These are phyloP conservation scores for Tanacetum coccineum DNA, from an alignment of 129 eudicot species.

Conservation along the genomic window DNA sequence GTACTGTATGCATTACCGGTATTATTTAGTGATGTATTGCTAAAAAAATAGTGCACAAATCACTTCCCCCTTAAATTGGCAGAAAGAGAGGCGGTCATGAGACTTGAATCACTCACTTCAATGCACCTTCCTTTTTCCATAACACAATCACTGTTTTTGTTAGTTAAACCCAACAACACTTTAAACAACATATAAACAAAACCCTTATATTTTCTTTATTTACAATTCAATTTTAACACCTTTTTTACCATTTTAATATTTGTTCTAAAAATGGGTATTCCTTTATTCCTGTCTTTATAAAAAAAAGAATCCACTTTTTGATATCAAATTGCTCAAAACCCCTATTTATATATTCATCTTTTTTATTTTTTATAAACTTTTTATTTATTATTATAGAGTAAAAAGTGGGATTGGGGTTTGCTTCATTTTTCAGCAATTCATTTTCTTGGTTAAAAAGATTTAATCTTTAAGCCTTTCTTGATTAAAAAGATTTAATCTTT, in stretches of 20 bases:
- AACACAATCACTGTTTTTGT: conserved; percentile 1
- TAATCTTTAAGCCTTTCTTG: conserved; percentile 14
- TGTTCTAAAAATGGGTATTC: too few species aligned
- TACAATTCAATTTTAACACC: too few species aligned
- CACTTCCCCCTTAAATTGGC: too few species aligned
- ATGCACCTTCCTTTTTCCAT: conserved; percentile 25
- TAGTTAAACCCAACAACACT: conserved; percentile 12
- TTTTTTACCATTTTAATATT: too few species aligned
- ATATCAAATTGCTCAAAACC: conserved; percentile 37
- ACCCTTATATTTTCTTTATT: conserved; percentile 38
- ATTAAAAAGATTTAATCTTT: conserved; percentile 2
- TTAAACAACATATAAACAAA: conserved; percentile 30
- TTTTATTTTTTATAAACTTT: conserved; percentile 14
- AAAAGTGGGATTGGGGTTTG: conserved; percentile 35
- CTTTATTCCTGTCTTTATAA: too few species aligned
- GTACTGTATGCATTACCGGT: too few species aligned
- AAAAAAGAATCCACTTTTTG: conserved; percentile 36
- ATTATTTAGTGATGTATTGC: too few species aligned
- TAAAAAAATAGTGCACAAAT: too few species aligned
- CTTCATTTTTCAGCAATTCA: conserved; percentile 30
- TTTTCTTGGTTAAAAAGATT: conserved; percentile 23
- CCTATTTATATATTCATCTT: conserved; percentile 16
- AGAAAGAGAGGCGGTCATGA: too few species aligned
- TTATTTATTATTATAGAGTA: conserved; percentile 17
- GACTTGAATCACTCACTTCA: conserved; percentile 25